A percentile compares a stretch with the other conserved stretches of the same genome.
These are phyloP conservation scores for Sporisorium graminicola DNA, from an alignment of 1,284 basidiomycete species.

Conservation along the genomic window DNA sequence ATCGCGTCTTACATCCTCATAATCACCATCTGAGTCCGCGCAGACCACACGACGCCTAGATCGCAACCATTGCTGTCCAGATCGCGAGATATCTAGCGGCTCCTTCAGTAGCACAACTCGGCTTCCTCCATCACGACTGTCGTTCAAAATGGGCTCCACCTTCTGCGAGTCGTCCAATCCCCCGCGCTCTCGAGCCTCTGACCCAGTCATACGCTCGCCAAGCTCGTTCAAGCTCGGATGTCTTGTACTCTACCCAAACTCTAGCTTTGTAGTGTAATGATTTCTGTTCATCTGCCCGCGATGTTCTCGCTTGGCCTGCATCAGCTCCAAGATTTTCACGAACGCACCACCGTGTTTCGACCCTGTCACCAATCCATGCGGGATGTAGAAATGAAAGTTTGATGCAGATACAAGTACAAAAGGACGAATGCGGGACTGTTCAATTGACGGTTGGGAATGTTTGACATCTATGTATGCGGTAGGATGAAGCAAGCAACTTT, in stretches of 20 bases:
- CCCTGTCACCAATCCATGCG: background rate
- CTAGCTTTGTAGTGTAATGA: conserved; percentile 16
- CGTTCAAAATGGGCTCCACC: conserved; percentile 3
- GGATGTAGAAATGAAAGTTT: background rate
- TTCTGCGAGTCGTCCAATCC: background rate
- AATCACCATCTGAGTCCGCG: background rate
- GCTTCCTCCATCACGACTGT: background rate
- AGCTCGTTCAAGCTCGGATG: background rate
- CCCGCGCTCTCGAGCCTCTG: background rate
- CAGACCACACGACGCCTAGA: background rate
- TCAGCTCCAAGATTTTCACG: background rate
- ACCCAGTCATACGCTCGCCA: background rate
- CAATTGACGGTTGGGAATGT: background rate
- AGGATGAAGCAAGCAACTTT: background rate
- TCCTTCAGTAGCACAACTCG: background rate
- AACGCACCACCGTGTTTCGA: background rate
- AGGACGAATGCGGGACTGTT: conserved; percentile 3
- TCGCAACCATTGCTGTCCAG: too few relatives aligned
- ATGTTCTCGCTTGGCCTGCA: background rate
- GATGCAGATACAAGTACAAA: conserved; percentile 24
- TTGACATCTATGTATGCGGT: background rate
- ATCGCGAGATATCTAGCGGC: background rate
- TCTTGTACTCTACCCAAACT: conserved; percentile 31
- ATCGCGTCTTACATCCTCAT: background rate
- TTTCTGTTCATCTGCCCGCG: background rate